phyloP scores from a whole-genome alignment of 345 rosid species.

The Excoecaria agallocha region DNA sequence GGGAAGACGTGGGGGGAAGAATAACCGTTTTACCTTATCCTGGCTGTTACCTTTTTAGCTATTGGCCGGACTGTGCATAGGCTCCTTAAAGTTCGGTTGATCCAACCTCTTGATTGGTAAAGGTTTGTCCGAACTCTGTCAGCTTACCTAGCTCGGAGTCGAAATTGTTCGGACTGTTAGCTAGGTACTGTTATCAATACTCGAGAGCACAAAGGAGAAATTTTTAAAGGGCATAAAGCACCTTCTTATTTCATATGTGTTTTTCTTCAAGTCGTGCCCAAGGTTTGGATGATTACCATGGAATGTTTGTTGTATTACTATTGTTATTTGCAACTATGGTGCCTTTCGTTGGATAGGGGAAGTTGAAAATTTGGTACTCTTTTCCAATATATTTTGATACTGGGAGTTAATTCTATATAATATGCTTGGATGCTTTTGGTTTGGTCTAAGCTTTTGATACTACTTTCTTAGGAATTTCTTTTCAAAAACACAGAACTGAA shows the following conservation, averaged over 20 bases:
- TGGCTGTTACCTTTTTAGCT: too few species aligned
- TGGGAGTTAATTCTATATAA: background rate
- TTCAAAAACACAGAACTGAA: conserved; percentile 1
- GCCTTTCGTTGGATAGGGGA: background rate
- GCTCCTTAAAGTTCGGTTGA: too few species aligned
- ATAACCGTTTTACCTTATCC: too few species aligned
- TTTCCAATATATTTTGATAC: background rate
- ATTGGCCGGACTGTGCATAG: too few species aligned
- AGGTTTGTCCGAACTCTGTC: too few species aligned
- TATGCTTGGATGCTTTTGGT: background rate
- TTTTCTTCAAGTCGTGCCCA: background rate
- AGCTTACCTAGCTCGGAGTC: too few species aligned
- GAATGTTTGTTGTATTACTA: background rate
- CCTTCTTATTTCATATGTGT: background rate
- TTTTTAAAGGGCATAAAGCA: background rate
- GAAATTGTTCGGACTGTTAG: too few species aligned
- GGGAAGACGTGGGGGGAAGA: too few species aligned
- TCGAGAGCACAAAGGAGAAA: background rate
- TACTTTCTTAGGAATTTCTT: background rate
- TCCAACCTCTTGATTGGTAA: too few species aligned
- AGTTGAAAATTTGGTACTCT: background rate
- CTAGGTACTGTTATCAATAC: too few species aligned
- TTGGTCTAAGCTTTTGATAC: conserved; percentile 1
- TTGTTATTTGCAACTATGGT: background rate
- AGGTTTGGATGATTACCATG: conserved; percentile 1